Conservation (phyloP, 768 basidiomycete genomes). For the Mycena vitilis region DNA sequence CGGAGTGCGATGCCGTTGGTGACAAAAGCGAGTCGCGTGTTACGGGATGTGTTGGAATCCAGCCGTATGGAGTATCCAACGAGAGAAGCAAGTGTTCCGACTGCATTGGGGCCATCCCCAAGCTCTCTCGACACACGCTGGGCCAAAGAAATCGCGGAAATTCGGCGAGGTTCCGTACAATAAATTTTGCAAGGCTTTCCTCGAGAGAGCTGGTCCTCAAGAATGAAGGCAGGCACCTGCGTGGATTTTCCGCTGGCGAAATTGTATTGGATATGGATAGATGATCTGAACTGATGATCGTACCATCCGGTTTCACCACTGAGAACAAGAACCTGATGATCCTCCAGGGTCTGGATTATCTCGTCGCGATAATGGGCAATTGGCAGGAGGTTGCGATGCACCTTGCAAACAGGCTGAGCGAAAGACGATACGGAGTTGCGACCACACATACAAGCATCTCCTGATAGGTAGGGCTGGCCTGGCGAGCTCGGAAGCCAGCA, state of each 20-base stretch:
- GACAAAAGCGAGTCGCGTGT: slow-evolving; percentile 85
- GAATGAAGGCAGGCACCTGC: slow-evolving; percentile 92
- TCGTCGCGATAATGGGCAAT: slow-evolving; percentile 85
- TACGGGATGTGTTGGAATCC: slow-evolving; percentile 85
- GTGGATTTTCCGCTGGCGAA: slow-evolving; percentile 90
- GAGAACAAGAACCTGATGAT: slow-evolving; percentile 87
- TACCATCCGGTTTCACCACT: slow-evolving; percentile 64
- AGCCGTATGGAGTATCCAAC: slow-evolving; percentile 96
- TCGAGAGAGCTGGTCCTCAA: slow-evolving; percentile 86
- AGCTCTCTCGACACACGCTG: slow-evolving; percentile 94
- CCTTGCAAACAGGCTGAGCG: slow-evolving; percentile 50
- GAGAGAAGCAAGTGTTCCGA: slow-evolving; percentile 81
- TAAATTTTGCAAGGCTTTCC: slow-evolving; percentile 91
- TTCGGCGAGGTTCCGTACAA: slow-evolving; percentile 95
- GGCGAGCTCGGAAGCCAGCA: slow-evolving; percentile 69
- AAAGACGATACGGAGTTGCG: neutral
- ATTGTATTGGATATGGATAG: slow-evolving; percentile 16
- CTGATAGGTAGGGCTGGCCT: slow-evolving; percentile 75
- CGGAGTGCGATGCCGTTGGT: slow-evolving; percentile 96
- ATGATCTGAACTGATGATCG: slow-evolving; percentile 21
- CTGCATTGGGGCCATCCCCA: slow-evolving; percentile 82
- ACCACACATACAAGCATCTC: slow-evolving; percentile 84
- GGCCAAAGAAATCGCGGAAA: slow-evolving; percentile 95
- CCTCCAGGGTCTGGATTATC: slow-evolving; percentile 77
- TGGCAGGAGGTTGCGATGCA: slow-evolving; percentile 81